Base-by-base conservation (phyloP, 2,329 filamentous ascomycete genomes). In the Huntiella bhutanensis region DNA sequence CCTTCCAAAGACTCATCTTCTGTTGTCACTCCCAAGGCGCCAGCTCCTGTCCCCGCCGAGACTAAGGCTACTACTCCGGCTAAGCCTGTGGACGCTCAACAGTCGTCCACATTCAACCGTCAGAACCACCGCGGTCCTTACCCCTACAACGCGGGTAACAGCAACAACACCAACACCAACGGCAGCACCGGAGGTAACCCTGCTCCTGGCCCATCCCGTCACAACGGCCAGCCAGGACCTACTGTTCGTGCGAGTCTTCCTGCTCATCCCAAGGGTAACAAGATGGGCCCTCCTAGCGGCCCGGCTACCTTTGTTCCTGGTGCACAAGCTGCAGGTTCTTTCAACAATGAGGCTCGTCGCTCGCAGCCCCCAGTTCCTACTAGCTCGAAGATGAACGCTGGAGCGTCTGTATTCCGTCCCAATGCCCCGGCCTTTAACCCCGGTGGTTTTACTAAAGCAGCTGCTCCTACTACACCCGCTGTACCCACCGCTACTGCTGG, bases 291-390 rank as follows among this genome's bases (percentile, higher is more conserved):
- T 40, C 37, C 16, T 22, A 41, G 59, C 62, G 7, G 53, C 60
- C 72, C 88, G 50, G 65, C 73, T 57, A 81, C 82, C 42, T 68
- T 73, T 19, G 81, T 83, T 12, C 81, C 83, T 2, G 81, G 79
- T 38, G 70, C 41, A 4, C 28, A 43, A 6, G 28, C 79, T 5
- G 73, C 73, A 61, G 55, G 64, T 51, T 57, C 64, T 51, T 66
- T 79, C 55, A 55, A 67, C 12, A 56, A 68, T 52, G 69, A 73
- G 64, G 62, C 67, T 56, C 65, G 71, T 54, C 65, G 75, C 40
- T 55, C 70, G 40, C 70, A 67, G 51, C 41, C 28, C 28, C 28
- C 41, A 17, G 11, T 6, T 6, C 11, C 41, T 43, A 71, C 71
- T 54, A 64, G 65, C 3, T 66, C 65, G 40, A 75, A 76, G 59